These are phyloP conservation scores for Blastocystis sp. DNA, from an alignment of 352 stramenopile species.

Conservation along the genomic window DNA sequence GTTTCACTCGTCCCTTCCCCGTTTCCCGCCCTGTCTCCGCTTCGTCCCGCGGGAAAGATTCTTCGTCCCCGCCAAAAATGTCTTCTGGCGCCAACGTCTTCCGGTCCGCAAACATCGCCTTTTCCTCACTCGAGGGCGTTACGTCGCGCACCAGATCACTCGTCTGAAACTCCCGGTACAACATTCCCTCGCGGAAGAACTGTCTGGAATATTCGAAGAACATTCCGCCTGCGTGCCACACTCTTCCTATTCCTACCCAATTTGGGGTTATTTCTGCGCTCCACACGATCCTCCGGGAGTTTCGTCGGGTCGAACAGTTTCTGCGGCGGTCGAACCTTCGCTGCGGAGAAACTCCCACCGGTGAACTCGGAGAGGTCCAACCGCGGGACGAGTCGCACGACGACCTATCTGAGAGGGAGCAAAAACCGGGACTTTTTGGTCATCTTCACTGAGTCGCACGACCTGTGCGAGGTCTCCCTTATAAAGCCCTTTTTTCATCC, in stretches of 20 bases:
- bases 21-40: not conserved
- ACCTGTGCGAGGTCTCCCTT: slow-evolving; percentile 57
- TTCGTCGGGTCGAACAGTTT: slow-evolving; percentile 53
- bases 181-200: slow-evolving; percentile 52
- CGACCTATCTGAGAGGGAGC: not conserved
- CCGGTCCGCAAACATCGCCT: slow-evolving; percentile 5
- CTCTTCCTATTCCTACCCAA: not conserved
- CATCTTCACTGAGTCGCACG: slow-evolving; percentile 50
- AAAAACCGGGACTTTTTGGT: not conserved
- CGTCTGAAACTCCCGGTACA: slow-evolving; percentile 53
- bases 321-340: slow-evolving; percentile 30
- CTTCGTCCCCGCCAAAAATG: slow-evolving; percentile 3
- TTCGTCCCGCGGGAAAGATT: not conserved
- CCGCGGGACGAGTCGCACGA: slow-evolving; percentile 55
- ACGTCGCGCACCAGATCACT: slow-evolving; percentile 18
- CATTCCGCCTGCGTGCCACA: not conserved
- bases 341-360: slow-evolving; percentile 5
- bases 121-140: slow-evolving; percentile 37
- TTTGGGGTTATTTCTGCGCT: slow-evolving; percentile 7
- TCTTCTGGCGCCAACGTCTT: not conserved
- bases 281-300: slow-evolving; percentile 25
- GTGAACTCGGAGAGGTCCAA: slow-evolving; percentile 53
- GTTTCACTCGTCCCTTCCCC: slow-evolving; percentile 17
- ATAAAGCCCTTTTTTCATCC: slow-evolving; percentile 56
- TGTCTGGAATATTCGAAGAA: slow-evolving; percentile 48